A percentile compares a stretch with the other conserved stretches of the same genome.
Conservation (phyloP, 148 eudicot species). For the Pharnaceum exiguum region DNA sequence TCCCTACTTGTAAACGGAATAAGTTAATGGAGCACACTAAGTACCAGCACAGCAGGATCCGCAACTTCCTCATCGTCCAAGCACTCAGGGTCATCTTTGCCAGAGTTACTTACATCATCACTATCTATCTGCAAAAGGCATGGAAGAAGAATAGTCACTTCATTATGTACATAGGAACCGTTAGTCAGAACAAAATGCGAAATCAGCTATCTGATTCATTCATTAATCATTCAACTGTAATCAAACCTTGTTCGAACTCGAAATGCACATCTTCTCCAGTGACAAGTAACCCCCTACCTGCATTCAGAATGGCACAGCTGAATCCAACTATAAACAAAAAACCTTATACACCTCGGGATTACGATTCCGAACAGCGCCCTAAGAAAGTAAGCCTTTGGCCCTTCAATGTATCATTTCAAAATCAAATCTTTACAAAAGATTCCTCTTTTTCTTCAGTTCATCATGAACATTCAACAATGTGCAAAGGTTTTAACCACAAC, state of each 20-base stretch:
- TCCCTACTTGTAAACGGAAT: background rate
- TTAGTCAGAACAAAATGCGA: background rate
- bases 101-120: slow-evolving; percentile 12
- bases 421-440: no score
- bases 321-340: background rate
- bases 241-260: slow-evolving; percentile 46
- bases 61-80: slow-evolving; percentile 30
- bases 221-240: background rate
- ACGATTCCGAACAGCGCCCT: background rate
- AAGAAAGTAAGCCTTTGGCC: no score
- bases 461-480: no score
- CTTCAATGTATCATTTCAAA: no score
- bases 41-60: slow-evolving; percentile 60
- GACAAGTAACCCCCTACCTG: slow-evolving; percentile 75
- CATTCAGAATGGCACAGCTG: background rate
- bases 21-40: slow-evolving; percentile 1
- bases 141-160: no score
- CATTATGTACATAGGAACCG: background rate
- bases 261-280: slow-evolving; percentile 63
- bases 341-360: background rate
- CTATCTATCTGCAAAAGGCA: slow-evolving; percentile 36
- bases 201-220: no score
- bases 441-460: no score
- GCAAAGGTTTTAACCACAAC: no score
- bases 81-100: slow-evolving; percentile 30